These are phyloP conservation scores for Ogataea ganodermae DNA, from an alignment of 805 yeast species.

Conservation along the genomic window DNA sequence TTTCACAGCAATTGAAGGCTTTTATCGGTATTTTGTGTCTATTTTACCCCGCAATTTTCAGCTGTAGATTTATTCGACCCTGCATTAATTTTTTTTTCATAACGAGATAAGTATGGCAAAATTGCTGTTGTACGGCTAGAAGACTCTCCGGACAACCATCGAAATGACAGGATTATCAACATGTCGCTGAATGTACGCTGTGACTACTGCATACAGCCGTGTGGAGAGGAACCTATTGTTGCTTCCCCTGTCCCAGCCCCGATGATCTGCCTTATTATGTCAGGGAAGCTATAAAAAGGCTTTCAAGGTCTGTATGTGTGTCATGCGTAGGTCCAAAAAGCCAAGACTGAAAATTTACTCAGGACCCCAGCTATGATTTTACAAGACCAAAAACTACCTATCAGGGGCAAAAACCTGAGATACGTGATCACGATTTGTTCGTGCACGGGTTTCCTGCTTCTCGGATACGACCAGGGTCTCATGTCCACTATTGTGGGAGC, in stretches of 20 bases:
- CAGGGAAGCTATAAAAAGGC: too few relatives aligned
- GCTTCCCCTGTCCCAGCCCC: too few relatives aligned
- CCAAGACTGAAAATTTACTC: too few relatives aligned
- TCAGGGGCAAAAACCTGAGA: slow-evolving; percentile 8
- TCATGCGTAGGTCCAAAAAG: too few relatives aligned
- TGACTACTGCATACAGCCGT: not conserved
- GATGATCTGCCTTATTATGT: too few relatives aligned
- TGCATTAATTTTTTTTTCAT: not conserved
- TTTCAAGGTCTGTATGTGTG: too few relatives aligned
- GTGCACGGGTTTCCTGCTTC: slow-evolving; percentile 9
- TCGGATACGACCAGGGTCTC: slow-evolving; percentile 50
- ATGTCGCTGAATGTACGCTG: not conserved
- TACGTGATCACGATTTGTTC: slow-evolving; percentile 12
- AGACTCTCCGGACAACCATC: slow-evolving; percentile 1
- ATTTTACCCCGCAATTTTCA: not conserved
- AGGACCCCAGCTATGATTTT: slow-evolving; percentile 11
- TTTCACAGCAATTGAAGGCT: not conserved
- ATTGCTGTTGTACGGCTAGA: slow-evolving; percentile 1
- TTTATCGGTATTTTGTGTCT: not conserved
- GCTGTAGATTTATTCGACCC: slow-evolving; percentile 1
- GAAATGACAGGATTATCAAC: not conserved
- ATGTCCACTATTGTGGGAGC: slow-evolving; percentile 43
- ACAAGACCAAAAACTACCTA: slow-evolving; percentile 8
- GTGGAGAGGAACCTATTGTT: not conserved
- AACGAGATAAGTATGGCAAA: not conserved